A percentile compares a stretch with the other conserved stretches of the same genome.
These are phyloP conservation scores for Sarocladium oryzae DNA, from an alignment of 2,329 filamentous ascomycete genomes.

Conservation along the genomic window DNA sequence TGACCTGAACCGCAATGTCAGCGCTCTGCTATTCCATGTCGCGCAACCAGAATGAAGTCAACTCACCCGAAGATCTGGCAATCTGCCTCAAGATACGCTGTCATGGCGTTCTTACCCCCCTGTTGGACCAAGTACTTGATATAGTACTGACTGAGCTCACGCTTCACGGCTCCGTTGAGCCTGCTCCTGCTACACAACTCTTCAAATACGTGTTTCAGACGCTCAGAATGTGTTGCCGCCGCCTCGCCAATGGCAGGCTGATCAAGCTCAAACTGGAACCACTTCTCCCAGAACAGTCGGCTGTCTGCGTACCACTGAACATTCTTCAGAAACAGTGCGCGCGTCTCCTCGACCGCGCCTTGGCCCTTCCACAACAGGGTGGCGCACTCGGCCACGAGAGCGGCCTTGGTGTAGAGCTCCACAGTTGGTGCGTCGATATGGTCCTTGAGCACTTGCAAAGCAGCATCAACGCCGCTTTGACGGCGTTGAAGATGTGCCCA, in stretches of 20 bases:
- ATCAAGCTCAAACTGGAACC: constrained; percentile 81
- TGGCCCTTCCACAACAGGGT: constrained; percentile 81
- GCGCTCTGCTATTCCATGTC: not conserved
- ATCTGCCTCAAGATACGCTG: constrained; percentile 78
- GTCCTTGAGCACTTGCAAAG: constrained; percentile 73
- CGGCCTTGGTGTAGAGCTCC: constrained; percentile 75
- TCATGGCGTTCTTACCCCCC: constrained; percentile 76
- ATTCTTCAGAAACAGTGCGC: constrained; percentile 76
- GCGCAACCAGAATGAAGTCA: too few species aligned
- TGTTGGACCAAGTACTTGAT: constrained; percentile 78
- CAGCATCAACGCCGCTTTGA: constrained; percentile 75
- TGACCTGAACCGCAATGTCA: constrained; percentile 17
- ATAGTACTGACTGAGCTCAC: constrained; percentile 71
- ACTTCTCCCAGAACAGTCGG: constrained; percentile 82
- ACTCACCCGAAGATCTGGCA: constrained; percentile 78
- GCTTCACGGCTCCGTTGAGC: constrained; percentile 60
- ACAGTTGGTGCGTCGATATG: constrained; percentile 70
- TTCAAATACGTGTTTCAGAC: constrained; percentile 75
- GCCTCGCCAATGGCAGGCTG: constrained; percentile 61
- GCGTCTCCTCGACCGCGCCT: constrained; percentile 71
- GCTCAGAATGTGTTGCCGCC: constrained; percentile 54
- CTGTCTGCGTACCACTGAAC: constrained; percentile 80
- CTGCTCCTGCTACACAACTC: constrained; percentile 68
- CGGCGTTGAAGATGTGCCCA: constrained; percentile 82
- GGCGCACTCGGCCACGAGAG: constrained; percentile 84